Evolutionary conservation across 2,329 filamentous ascomycete genomes (phyloP).

Genomic region (Arthrobotrys megalospora): DNA sequence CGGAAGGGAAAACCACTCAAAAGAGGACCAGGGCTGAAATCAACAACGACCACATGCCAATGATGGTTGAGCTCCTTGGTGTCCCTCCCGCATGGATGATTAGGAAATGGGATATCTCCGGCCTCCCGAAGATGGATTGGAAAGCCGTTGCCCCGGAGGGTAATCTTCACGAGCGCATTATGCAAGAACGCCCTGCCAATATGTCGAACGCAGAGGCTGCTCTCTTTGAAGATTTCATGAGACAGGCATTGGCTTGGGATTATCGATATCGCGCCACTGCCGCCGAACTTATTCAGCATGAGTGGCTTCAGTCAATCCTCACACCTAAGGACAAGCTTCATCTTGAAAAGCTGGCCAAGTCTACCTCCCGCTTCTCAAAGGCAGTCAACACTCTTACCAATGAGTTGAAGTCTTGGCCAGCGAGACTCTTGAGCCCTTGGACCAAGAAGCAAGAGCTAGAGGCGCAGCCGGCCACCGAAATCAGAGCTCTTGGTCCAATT

Average conservation of each 20-base stretch:
- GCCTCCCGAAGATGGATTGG: slow-evolving; percentile 50
- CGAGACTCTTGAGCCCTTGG: slow-evolving; percentile 10
- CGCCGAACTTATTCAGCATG: slow-evolving; percentile 50
- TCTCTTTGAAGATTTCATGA: slow-evolving; percentile 56
- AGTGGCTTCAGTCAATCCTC: slow-evolving; percentile 49
- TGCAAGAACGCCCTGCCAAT: slow-evolving; percentile 38
- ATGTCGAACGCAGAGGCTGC: slow-evolving; percentile 34
- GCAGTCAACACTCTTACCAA: not conserved
- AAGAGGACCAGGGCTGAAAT: slow-evolving; percentile 55
- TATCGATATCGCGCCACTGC: slow-evolving; percentile 52
- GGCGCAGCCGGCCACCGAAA: slow-evolving; percentile 8
- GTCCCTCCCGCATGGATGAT: slow-evolving; percentile 54
- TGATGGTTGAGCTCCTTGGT: slow-evolving; percentile 56
- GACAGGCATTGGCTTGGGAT: slow-evolving; percentile 52
- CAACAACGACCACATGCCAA: slow-evolving; percentile 54
- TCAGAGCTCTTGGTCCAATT: slow-evolving; percentile 18
- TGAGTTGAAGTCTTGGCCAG: slow-evolving; percentile 8
- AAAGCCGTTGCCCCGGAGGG: slow-evolving; percentile 22
- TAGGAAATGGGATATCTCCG: slow-evolving; percentile 45
- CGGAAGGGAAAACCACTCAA: slow-evolving; percentile 43
- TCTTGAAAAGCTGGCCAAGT: slow-evolving; percentile 6
- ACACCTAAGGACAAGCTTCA: slow-evolving; percentile 32
- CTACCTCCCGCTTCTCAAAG: slow-evolving; percentile 8
- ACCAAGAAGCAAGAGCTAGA: slow-evolving; percentile 45
- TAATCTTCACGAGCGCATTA: slow-evolving; percentile 51